A percentile compares a stretch with the other conserved stretches of the same genome.
These are phyloP conservation scores for Saksenaea vasiformis DNA, from an alignment of 371 early-diverging fungal species.

Conservation along the genomic window DNA sequence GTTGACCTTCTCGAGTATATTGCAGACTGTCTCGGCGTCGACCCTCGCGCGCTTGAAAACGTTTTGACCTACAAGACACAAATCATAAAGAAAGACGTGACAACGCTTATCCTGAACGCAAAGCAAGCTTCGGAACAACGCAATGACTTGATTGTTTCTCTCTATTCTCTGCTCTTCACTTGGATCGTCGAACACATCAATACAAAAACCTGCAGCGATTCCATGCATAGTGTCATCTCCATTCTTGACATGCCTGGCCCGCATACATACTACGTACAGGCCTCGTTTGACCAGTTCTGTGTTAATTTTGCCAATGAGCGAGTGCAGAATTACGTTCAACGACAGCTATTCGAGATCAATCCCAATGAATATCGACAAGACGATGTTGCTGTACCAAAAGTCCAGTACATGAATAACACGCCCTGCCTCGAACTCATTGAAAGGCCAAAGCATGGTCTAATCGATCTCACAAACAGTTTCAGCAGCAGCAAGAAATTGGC, in stretches of 20 bases:
- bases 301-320: constrained; percentile 81
- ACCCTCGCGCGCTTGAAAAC: constrained; percentile 61
- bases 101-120: constrained; percentile 57
- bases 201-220: constrained; percentile 33
- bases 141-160: constrained; percentile 23
- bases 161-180: constrained; percentile 26
- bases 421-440: constrained; percentile 46
- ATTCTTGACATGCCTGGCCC: constrained; percentile 70
- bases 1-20: constrained; percentile 62
- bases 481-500: constrained; percentile 16
- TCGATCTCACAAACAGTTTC: constrained; percentile 37
- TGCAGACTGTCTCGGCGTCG: constrained; percentile 77
- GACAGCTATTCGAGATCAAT: constrained; percentile 62
- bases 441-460: constrained; percentile 42
- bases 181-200: constrained; percentile 34
- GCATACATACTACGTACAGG: constrained; percentile 19
- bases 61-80: constrained; percentile 30
- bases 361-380: constrained; percentile 43
- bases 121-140: constrained; percentile 46
- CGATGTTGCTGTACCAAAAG: constrained; percentile 49
- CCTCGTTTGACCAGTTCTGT: constrained; percentile 71
- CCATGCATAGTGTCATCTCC: constrained; percentile 68
- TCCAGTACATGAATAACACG: constrained; percentile 30
- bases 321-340: constrained; percentile 58
- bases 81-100: constrained; percentile 50